Evolutionary conservation across 1,284 basidiomycete species (phyloP).

Genomic region (Ustilago tritici): DNA sequence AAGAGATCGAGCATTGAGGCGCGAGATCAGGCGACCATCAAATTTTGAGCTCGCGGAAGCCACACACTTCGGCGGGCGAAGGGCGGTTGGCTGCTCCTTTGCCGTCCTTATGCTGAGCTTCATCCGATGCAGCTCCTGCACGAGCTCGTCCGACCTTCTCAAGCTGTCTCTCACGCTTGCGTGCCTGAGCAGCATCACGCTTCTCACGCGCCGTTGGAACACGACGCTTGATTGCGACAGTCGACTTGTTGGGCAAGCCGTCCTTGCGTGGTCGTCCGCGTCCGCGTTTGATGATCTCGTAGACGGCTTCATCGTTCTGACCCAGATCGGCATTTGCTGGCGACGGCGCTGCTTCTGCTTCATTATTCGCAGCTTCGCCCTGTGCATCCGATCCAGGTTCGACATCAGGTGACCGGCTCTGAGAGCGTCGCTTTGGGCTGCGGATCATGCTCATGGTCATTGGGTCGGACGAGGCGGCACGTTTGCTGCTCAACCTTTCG

Average conservation of each 20-base stretch:
- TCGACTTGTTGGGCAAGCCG: conserved; percentile 53
- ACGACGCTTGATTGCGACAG: conserved; percentile 40
- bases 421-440: conserved; percentile 58
- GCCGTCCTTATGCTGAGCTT: neutral
- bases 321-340: conserved; percentile 4
- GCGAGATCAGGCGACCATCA: conserved; percentile 9
- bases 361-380: neutral
- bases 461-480: conserved; percentile 55
- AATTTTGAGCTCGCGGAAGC: conserved; percentile 61
- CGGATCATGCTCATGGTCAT: conserved; percentile 53
- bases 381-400: conserved; percentile 13
- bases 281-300: conserved; percentile 51
- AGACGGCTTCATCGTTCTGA: conserved; percentile 15
- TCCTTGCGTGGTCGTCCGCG: conserved; percentile 50
- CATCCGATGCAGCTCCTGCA: conserved; percentile 8
- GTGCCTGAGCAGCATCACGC: conserved; percentile 44
- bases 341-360: neutral
- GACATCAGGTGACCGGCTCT: conserved; percentile 50
- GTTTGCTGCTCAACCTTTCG: conserved; percentile 49
- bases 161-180: conserved; percentile 50
- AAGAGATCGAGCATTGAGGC: conserved; percentile 2
- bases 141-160: conserved; percentile 32
- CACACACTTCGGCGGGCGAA: conserved; percentile 51
- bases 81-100: conserved; percentile 15
- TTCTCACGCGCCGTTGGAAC: conserved; percentile 49